Evolutionary conservation across 345 rosid species (phyloP).

Genomic region (Noccaea caerulescens): DNA sequence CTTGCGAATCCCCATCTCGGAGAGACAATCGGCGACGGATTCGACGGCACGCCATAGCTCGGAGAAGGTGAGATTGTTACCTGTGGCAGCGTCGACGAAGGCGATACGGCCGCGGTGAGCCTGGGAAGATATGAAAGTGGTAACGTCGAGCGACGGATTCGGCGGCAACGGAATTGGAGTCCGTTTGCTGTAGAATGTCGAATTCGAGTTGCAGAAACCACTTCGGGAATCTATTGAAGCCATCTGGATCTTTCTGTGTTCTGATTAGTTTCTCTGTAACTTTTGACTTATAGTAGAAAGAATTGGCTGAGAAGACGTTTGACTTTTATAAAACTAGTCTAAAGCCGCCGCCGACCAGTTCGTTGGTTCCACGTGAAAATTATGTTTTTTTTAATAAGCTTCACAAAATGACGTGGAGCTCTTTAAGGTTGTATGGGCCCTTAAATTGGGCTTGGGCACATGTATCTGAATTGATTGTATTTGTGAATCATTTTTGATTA

Average conservation of each 20-base stretch:
- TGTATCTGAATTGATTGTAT: neutral
- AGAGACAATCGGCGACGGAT: conserved; percentile 62
- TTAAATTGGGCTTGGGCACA: neutral
- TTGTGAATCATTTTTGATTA: no score
- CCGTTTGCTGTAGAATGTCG: conserved; percentile 76
- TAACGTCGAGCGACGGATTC: conserved; percentile 61
- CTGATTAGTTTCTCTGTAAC: conserved; percentile 11
- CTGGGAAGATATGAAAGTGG: conserved; percentile 80
- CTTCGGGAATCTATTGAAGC: conserved; percentile 43
- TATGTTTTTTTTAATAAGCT: neutral
- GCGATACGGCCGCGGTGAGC: conserved; percentile 78
- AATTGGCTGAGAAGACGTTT: neutral
- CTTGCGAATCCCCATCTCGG: conserved; percentile 74
- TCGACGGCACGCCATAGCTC: conserved; percentile 80
- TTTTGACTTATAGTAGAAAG: neutral
- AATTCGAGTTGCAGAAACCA: conserved; percentile 68
- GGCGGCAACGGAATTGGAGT: conserved; percentile 60
- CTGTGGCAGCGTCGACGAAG: conserved; percentile 85
- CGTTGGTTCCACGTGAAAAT: conserved; percentile 27
- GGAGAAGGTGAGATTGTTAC: conserved; percentile 60
- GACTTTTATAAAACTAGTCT: conserved; percentile 17
- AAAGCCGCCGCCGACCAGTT: conserved; percentile 12
- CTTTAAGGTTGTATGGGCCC: neutral
- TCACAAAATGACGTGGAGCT: neutral
- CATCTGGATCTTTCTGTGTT: conserved; percentile 23